Percentiles rank a stretch among this genome's conserved stretches.
phyloP scores from a whole-genome alignment of 2,329 filamentous ascomycete species.

The Ophiostoma pallidulum region DNA sequence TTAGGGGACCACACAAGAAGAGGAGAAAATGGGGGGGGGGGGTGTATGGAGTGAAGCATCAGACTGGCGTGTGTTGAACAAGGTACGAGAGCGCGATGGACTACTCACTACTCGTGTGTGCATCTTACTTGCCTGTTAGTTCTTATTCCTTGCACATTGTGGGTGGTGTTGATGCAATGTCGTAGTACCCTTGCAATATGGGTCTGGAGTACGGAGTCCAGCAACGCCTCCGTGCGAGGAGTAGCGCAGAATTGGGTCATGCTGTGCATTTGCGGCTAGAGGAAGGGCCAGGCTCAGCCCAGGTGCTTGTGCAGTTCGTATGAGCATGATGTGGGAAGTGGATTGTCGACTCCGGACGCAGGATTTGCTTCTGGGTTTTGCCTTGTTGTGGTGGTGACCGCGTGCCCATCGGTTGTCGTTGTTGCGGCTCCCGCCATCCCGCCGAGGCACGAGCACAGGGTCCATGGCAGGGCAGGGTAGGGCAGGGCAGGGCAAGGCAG shows the following conservation, averaged over 20 bases:
- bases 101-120: too few relatives aligned
- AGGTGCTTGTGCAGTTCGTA: slow-evolving; percentile 4
- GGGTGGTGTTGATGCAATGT: slow-evolving; percentile 2
- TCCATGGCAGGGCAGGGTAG: too few relatives aligned
- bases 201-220: too few relatives aligned
- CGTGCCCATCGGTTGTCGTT: not conserved
- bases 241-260: slow-evolving; percentile 6
- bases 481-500: too few relatives aligned
- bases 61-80: not conserved
- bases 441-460: too few relatives aligned
- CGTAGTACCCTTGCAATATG: slow-evolving; percentile 3
- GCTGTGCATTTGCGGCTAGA: slow-evolving; percentile 10
- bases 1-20: too few relatives aligned
- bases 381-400: not conserved
- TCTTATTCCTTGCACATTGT: too few relatives aligned
- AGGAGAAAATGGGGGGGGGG: not conserved
- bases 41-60: not conserved
- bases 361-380: not conserved
- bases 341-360: too few relatives aligned
- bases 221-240: too few relatives aligned
- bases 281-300: slow-evolving; percentile 6
- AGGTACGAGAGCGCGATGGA: slow-evolving; percentile 6
- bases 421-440: too few relatives aligned
- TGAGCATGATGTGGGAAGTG: slow-evolving; percentile 2
- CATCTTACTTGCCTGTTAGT: too few relatives aligned